Conservation (phyloP, 495 filamentous ascomycete species). For the Annulohypoxylon bovei region DNA sequence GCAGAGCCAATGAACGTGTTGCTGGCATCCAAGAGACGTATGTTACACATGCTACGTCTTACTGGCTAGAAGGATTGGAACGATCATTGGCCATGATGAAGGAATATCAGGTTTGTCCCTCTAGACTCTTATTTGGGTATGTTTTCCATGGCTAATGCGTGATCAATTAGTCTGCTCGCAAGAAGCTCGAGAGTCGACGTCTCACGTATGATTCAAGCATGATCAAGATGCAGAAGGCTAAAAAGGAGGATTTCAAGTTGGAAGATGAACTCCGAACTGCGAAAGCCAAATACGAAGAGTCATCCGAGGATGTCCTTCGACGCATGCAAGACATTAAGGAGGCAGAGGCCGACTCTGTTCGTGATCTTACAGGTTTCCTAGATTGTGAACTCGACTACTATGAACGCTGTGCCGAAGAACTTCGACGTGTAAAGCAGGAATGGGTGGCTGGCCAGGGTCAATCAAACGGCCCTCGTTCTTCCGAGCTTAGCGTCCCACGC, state of each 20-base stretch:
- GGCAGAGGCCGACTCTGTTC: constrained; percentile 83
- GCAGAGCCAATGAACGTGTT: constrained; percentile 86
- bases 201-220: constrained; percentile 92
- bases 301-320: constrained; percentile 89
- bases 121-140: neutral
- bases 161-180: constrained; percentile 72
- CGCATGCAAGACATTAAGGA: constrained; percentile 98
- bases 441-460: constrained; percentile 50
- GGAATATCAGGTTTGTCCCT: constrained; percentile 78
- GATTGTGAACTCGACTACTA: constrained; percentile 93
- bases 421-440: constrained; percentile 60
- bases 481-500: constrained; percentile 27
- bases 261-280: constrained; percentile 93
- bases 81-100: constrained; percentile 94
- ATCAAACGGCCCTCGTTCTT: constrained; percentile 38
- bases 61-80: constrained; percentile 93
- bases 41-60: constrained; percentile 79
- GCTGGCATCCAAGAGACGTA: constrained; percentile 89
- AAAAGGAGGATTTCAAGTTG: constrained; percentile 90
- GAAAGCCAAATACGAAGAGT: constrained; percentile 97
- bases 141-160: constrained; percentile 27
- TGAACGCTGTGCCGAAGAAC: constrained; percentile 83
- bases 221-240: constrained; percentile 91
- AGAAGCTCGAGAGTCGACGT: constrained; percentile 92
- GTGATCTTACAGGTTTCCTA: constrained; percentile 81